These are phyloP conservation scores for Sphaerulina populicola DNA, from an alignment of 2,329 filamentous ascomycete species.

Conservation along the genomic window DNA sequence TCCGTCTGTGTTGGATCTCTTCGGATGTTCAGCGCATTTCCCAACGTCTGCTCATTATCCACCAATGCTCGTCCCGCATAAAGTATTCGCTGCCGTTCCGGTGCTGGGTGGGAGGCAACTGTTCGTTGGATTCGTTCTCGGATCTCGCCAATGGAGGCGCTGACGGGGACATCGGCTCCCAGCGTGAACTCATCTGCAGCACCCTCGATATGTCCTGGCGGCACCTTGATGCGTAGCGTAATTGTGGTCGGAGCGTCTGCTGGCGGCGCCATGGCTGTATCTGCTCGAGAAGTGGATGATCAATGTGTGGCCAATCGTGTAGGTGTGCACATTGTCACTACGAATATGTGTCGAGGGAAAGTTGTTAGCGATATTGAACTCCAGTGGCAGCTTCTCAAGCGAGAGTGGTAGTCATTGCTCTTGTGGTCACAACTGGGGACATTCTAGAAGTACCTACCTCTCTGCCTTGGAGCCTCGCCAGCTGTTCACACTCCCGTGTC, in stretches of 20 bases:
- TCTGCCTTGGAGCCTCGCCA: no score
- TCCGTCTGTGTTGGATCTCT: slow-evolving; percentile 38
- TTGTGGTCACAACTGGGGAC: no score
- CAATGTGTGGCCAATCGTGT: no score
- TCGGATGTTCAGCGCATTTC: slow-evolving; percentile 44
- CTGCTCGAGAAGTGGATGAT: no score
- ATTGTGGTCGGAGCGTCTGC: slow-evolving; percentile 26
- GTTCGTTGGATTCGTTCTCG: slow-evolving; percentile 45
- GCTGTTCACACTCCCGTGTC: no score
- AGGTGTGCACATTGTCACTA: no score
- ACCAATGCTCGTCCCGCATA: slow-evolving; percentile 49
- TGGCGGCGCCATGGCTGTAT: slow-evolving; percentile 23
- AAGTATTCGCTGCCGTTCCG: slow-evolving; percentile 49
- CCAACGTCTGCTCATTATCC: slow-evolving; percentile 43
- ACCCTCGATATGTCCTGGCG: slow-evolving; percentile 26
- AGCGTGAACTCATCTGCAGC: slow-evolving; percentile 26
- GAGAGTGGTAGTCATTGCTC: no score
- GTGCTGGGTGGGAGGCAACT: slow-evolving; percentile 41
- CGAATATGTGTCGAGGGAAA: no score
- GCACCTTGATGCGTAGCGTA: slow-evolving; percentile 29
- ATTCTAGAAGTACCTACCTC: no score
- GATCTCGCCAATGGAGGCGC: slow-evolving; percentile 45
- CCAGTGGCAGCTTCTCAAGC: no score
- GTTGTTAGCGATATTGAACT: no score
- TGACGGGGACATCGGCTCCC: slow-evolving; percentile 21